phyloP scores from a whole-genome alignment of 139 green algal genomes.

The Nannochloris sp. region DNA sequence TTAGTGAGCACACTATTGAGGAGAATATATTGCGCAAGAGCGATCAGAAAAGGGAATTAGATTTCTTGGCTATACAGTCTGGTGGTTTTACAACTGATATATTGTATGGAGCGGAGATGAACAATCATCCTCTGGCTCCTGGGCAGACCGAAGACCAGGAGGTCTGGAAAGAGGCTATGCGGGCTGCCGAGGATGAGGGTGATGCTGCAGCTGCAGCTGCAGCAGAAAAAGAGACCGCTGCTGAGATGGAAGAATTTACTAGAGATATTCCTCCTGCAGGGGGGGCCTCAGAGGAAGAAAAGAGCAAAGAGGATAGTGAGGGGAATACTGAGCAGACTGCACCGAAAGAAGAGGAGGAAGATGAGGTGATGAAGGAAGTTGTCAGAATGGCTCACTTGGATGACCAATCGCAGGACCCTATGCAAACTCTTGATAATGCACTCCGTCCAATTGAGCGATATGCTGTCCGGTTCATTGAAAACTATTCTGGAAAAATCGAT shows the following conservation, averaged over 20 bases:
- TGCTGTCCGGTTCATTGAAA: slow-evolving; percentile 47
- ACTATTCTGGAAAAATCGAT: slow-evolving; percentile 13
- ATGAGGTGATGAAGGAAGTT: slow-evolving; percentile 39
- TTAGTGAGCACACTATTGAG: slow-evolving; percentile 86
- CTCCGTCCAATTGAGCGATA: slow-evolving; percentile 53
- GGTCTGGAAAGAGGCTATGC: slow-evolving; percentile 38
- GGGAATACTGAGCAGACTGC: background rate
- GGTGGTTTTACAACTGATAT: slow-evolving; percentile 86
- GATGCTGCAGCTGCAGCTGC: slow-evolving; percentile 56
- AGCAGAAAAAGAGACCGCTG: slow-evolving; percentile 36
- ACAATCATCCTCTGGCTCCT: slow-evolving; percentile 20
- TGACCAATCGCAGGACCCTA: slow-evolving; percentile 12
- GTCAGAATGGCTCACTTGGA: slow-evolving; percentile 16
- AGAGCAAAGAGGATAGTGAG: slow-evolving; percentile 10
- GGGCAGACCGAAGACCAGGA: background rate
- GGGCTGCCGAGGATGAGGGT: slow-evolving; percentile 64
- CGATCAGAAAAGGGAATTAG: slow-evolving; percentile 93
- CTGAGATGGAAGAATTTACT: slow-evolving; percentile 55
- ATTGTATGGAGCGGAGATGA: slow-evolving; percentile 40
- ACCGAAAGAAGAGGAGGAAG: slow-evolving; percentile 2
- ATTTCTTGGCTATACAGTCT: slow-evolving; percentile 90
- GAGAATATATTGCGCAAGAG: slow-evolving; percentile 97
- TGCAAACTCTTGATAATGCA: slow-evolving; percentile 28
- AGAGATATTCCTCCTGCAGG: slow-evolving; percentile 9
- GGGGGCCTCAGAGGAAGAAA: slow-evolving; percentile 12